Conservation (phyloP, 2,329 filamentous ascomycete genomes). For the Hypoxylon sp. region DNA sequence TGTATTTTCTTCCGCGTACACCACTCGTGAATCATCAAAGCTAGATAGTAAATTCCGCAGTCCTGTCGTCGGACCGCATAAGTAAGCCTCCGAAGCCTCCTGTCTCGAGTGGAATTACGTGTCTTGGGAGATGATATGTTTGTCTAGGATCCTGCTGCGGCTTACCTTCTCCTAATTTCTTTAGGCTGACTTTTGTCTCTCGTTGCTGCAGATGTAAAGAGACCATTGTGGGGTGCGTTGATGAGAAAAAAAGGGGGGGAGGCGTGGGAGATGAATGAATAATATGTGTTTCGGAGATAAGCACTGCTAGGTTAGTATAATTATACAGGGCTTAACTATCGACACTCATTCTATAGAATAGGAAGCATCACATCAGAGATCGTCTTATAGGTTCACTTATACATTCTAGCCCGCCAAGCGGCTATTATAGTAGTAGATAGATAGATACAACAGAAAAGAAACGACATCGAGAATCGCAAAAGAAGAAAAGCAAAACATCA, state of each 20-base stretch:
- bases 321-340: not conserved
- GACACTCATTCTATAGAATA: not conserved
- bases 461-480: not conserved
- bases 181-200: not conserved
- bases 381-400: slow-evolving; percentile 11
- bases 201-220: not conserved
- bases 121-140: not conserved
- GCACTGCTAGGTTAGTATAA: too few relatives aligned
- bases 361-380: not conserved
- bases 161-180: not conserved
- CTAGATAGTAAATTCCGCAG: too few relatives aligned
- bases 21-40: not conserved
- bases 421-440: slow-evolving; percentile 17
- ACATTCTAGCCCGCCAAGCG: slow-evolving; percentile 12
- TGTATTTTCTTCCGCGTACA: not conserved
- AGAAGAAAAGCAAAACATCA: not conserved
- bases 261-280: too few relatives aligned
- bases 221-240: not conserved
- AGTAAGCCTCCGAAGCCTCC: not conserved
- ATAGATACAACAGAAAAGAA: not conserved
- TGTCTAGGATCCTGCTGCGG: not conserved
- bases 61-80: not conserved
- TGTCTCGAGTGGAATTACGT: not conserved
- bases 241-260: not conserved
- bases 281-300: too few relatives aligned